phyloP scores from a whole-genome alignment of 176 grass and related monocot genomes.

The Pontederia crassipes region DNA sequence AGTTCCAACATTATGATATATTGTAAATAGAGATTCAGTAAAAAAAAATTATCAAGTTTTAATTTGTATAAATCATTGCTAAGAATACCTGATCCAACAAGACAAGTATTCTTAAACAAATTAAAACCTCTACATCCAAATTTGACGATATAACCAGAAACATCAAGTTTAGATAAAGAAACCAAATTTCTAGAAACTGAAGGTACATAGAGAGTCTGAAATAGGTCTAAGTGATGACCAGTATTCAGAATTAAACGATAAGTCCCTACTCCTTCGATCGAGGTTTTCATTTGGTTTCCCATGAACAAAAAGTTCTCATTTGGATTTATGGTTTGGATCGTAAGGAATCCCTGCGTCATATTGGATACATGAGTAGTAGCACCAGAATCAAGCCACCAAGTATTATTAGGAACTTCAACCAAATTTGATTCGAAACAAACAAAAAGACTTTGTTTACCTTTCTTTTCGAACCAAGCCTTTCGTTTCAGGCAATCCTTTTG shows the following conservation, averaged over 20 bases:
- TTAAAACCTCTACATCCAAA: background rate
- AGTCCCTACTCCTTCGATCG: conserved; percentile 12
- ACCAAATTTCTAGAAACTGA: conserved; percentile 25
- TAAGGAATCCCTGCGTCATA: background rate
- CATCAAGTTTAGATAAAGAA: conserved; percentile 7
- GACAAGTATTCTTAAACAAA: conserved; percentile 18
- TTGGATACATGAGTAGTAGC: conserved; percentile 1
- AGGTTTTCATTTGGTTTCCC: conserved; percentile 4
- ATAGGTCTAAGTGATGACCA: background rate
- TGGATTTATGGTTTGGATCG: background rate
- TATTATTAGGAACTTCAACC: background rate
- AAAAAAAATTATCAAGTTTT: conserved; percentile 9
- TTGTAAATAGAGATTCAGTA: background rate
- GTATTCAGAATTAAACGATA: conserved; percentile 15
- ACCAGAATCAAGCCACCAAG: conserved; percentile 1
- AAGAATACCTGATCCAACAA: conserved; percentile 18
- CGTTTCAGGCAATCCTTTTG: background rate
- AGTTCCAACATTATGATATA: background rate
- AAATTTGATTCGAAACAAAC: background rate
- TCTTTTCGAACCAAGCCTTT: background rate
- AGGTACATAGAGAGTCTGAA: background rate
- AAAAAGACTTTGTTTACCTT: background rate
- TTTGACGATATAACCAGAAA: background rate
- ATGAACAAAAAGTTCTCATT: conserved; percentile 12
- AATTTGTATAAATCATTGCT: conserved; percentile 12